Conservation (phyloP, 2,329 filamentous ascomycete genomes). For the Colletotrichum eleusines region DNA sequence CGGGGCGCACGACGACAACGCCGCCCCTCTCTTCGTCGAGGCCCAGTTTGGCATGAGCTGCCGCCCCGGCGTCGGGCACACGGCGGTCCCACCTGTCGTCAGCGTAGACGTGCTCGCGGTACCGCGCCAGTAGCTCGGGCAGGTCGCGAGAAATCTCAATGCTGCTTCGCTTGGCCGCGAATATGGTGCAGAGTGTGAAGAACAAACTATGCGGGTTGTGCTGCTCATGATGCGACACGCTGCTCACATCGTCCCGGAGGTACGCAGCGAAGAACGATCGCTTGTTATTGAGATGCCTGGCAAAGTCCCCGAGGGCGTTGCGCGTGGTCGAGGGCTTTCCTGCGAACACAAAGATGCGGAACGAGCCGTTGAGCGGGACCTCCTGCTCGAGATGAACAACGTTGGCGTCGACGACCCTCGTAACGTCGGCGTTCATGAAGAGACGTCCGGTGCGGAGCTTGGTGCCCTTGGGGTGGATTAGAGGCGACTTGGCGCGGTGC, state of each 20-base stretch:
- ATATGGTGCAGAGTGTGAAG: conserved; percentile 82
- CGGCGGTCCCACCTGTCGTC: conserved; percentile 83
- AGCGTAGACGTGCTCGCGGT: conserved; percentile 86
- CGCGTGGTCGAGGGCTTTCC: conserved; percentile 72
- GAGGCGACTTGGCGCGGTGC: conserved; percentile 77
- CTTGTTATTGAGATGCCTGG: conserved; percentile 71
- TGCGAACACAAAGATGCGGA: conserved; percentile 88
- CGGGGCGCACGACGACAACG: conserved; percentile 85
- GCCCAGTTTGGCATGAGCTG: conserved; percentile 90
- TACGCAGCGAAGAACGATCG: conserved; percentile 80
- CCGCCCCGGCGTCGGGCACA: conserved; percentile 76
- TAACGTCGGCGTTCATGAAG: conserved; percentile 84
- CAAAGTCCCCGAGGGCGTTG: conserved; percentile 77
- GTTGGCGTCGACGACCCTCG: conserved; percentile 88
- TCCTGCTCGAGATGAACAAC: conserved; percentile 92
- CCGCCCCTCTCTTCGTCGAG: conserved; percentile 79
- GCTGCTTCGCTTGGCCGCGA: conserved; percentile 74
- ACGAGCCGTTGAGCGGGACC: conserved; percentile 88
- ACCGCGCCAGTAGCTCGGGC: conserved; percentile 78
- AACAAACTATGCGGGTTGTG: conserved; percentile 89
- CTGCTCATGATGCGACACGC: conserved; percentile 80
- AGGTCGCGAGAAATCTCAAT: conserved; percentile 80
- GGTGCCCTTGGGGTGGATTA: conserved; percentile 75
- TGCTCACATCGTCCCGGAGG: conserved; percentile 69
- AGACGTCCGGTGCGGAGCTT: conserved; percentile 80